Conservation (phyloP, 352 stramenopile species). For the Pythium coloratum region DNA sequence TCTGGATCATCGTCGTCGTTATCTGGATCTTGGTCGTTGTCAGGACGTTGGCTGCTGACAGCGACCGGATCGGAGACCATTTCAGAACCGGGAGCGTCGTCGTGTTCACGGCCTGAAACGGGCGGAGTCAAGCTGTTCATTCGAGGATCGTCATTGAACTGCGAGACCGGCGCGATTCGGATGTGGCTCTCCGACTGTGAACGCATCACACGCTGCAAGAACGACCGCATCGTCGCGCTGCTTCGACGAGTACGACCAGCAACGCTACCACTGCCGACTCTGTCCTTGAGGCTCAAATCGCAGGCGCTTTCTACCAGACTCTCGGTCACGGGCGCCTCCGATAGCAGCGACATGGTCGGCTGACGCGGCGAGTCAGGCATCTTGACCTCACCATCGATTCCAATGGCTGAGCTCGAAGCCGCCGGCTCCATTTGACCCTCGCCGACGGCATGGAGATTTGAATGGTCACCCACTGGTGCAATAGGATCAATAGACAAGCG, state of each 20-base stretch:
- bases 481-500: neutral
- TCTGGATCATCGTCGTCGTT: constrained; percentile 2
- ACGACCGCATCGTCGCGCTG: constrained; percentile 26
- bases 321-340: constrained; percentile 14
- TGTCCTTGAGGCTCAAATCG: constrained; percentile 10
- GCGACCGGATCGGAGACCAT: neutral
- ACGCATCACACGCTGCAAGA: constrained; percentile 27
- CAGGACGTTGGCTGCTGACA: neutral
- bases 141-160: neutral
- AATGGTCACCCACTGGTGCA: neutral
- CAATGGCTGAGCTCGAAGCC: neutral
- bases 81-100: neutral
- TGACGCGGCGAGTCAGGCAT: constrained; percentile 18
- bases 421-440: neutral
- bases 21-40: constrained; percentile 2
- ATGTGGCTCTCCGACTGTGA: constrained; percentile 41
- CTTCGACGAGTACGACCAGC: neutral
- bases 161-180: constrained; percentile 8
- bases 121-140: neutral
- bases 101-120: neutral
- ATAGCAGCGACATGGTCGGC: constrained; percentile 13
- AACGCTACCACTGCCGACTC: neutral
- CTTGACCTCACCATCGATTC: neutral
- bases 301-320: constrained; percentile 12
- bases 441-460: neutral